These are phyloP conservation scores for Leishmania aethiopica DNA, from an alignment of 208 protist genomes.

Conservation along the genomic window DNA sequence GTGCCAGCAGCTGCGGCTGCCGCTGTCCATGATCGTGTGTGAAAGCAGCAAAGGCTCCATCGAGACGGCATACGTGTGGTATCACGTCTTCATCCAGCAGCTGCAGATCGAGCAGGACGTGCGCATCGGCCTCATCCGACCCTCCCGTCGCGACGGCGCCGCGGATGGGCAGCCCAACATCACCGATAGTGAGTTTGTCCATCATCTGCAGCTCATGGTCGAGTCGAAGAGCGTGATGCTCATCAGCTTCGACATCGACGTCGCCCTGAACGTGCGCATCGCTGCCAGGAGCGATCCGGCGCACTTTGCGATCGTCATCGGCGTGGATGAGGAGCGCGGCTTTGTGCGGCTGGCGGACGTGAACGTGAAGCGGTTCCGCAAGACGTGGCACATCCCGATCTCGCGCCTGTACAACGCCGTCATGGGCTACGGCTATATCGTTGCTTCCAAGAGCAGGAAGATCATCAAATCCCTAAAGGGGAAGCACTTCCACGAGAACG, in stretches of 20 bases:
- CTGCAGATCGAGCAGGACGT: slow-evolving; percentile 71
- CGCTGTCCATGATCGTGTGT: slow-evolving; percentile 79
- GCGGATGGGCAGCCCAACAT: slow-evolving; percentile 88
- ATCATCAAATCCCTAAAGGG: slow-evolving; percentile 67
- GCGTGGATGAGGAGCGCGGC: slow-evolving; percentile 69
- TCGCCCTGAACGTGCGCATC: slow-evolving; percentile 80
- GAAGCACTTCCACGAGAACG: slow-evolving; percentile 55
- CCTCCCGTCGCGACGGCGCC: slow-evolving; percentile 68
- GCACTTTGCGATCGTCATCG: slow-evolving; percentile 91
- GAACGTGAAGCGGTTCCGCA: slow-evolving; percentile 89
- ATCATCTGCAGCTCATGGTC: slow-evolving; percentile 68
- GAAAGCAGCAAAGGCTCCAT: slow-evolving; percentile 65
- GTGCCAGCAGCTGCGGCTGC: slow-evolving; percentile 77
- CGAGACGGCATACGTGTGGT: slow-evolving; percentile 73
- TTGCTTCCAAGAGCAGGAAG: slow-evolving; percentile 72
- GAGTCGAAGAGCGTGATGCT: slow-evolving; percentile 84
- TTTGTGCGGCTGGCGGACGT: slow-evolving; percentile 88
- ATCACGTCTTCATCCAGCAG: slow-evolving; percentile 77
- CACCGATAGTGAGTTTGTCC: slow-evolving; percentile 72
- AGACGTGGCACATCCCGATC: slow-evolving; percentile 87
- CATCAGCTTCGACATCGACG: slow-evolving; percentile 88
- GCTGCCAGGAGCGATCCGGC: slow-evolving; percentile 54
- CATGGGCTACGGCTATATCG: slow-evolving; percentile 92
- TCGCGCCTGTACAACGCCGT: slow-evolving; percentile 77
- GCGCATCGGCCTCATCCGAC: slow-evolving; percentile 66